Base-by-base conservation (phyloP, 2,329 filamentous ascomycete species). In the Cucurbitaria berberidis region DNA sequence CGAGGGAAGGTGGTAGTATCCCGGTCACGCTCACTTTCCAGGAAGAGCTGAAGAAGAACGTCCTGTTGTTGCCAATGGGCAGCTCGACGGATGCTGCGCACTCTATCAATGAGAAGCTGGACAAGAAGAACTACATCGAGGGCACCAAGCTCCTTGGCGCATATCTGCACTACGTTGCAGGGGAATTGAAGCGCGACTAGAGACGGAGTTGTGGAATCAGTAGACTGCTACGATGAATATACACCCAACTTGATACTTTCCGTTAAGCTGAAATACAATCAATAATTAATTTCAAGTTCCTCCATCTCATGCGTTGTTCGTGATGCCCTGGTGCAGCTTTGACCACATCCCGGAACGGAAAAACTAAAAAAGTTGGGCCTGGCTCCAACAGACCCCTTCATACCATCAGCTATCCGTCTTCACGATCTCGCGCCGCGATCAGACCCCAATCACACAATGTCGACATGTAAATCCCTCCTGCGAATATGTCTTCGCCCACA, bases 71-170 rank as follows among this genome's bases (percentile, higher is more conserved):
- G 64, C 95, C 95, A 27, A 98, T 99, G 95, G 95, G 95, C 40
- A 96, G 90, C 81, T 96, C 90, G 38, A 99, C 93, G 1, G 95
- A 98, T 75, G 93, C 90, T 36, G 95, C 95, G 7, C 95, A 99
- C 80, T 96, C 91, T 29, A 96, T 97, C 78, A 99, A 99, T 76
- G 95, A 98, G 85, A 97, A 96, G 84, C 82, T 99, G 52, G 95
- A 99, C 77, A 92, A 90, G 84, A 86, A 85, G 73, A 99, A 99
- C 80, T 99, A 99, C 76, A 96, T 99, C 70, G 92, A 99, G 81
- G 95, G 95, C 43, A 97, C 90, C 68, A 99, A 99, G 85, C 79
- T 99, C 59, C 79, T 99, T 52, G 95, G 95, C 42, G 90, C 93
- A 3, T 99, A 99, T 75, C 80, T 99, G 72, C 93, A 98, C 79